phyloP scores from a whole-genome alignment of 2,329 filamentous ascomycete species.

The Trichophaea hybrida region DNA sequence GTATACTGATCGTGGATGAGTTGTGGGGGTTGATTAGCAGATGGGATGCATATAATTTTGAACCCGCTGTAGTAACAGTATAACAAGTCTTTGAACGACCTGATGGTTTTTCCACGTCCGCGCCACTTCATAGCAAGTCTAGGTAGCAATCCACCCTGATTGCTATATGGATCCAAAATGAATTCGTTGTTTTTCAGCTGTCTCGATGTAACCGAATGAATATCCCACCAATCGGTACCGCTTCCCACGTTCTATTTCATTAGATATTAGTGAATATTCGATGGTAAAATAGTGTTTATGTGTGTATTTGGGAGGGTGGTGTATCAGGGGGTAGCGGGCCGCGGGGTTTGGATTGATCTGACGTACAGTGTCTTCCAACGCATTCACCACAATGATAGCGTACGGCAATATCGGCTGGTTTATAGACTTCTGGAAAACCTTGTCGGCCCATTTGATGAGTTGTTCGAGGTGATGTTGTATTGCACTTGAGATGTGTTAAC shows the following conservation, averaged over 20 bases:
- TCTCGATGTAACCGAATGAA: slow-evolving; percentile 31
- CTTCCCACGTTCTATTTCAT: neutral
- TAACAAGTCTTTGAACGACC: slow-evolving; percentile 36
- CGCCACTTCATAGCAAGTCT: slow-evolving; percentile 35
- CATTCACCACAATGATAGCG: slow-evolving; percentile 41
- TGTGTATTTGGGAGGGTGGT: slow-evolving; percentile 8
- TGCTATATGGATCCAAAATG: slow-evolving; percentile 12
- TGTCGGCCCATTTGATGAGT: slow-evolving; percentile 39
- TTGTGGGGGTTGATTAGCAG: slow-evolving; percentile 31
- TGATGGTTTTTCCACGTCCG: slow-evolving; percentile 33
- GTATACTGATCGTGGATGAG: slow-evolving; percentile 39
- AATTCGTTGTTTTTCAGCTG: slow-evolving; percentile 31
- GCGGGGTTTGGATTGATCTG: too few relatives aligned
- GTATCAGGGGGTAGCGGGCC: too few relatives aligned
- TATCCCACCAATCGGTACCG: slow-evolving; percentile 34
- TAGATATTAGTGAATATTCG: too few relatives aligned
- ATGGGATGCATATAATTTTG: slow-evolving; percentile 38
- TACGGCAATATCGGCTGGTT: slow-evolving; percentile 44
- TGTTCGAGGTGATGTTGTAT: slow-evolving; percentile 34
- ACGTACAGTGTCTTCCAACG: slow-evolving; percentile 21
- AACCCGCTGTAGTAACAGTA: slow-evolving; percentile 40
- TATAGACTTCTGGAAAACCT: slow-evolving; percentile 39
- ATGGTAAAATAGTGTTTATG: too few relatives aligned
- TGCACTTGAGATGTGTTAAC: slow-evolving; percentile 25
- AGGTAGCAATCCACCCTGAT: slow-evolving; percentile 27